Conservation (phyloP, 1,284 basidiomycete genomes). For the Pseudomicrostroma phylloplanum region DNA sequence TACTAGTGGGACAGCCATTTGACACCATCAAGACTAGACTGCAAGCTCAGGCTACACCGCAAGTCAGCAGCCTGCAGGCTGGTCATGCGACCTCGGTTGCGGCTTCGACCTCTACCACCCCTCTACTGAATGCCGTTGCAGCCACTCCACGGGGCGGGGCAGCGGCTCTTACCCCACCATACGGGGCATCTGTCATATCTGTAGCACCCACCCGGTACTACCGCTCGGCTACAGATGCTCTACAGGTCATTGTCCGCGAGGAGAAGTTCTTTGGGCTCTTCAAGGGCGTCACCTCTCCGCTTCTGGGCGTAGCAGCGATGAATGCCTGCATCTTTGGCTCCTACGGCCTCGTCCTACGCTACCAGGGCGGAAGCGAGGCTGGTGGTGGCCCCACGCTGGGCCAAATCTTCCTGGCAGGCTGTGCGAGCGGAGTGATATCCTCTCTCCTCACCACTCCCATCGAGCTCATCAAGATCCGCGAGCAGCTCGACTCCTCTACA, state of each 20-base stretch:
- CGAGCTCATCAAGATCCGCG: slow-evolving; percentile 43
- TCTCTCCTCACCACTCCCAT: slow-evolving; percentile 40
- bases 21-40: slow-evolving; percentile 46
- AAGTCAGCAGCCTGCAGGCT: slow-evolving; percentile 8
- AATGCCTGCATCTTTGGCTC: slow-evolving; percentile 44
- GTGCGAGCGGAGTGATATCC: slow-evolving; percentile 28
- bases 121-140: background rate
- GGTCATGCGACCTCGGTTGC: background rate
- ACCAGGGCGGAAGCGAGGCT: slow-evolving; percentile 11
- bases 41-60: slow-evolving; percentile 25
- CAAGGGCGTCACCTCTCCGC: slow-evolving; percentile 39
- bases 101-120: slow-evolving; percentile 6
- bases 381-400: slow-evolving; percentile 9
- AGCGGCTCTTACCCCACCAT: background rate
- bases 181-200: background rate
- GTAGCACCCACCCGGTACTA: slow-evolving; percentile 15
- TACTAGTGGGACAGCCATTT: slow-evolving; percentile 4
- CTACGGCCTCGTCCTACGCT: slow-evolving; percentile 29
- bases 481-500: slow-evolving; percentile 30
- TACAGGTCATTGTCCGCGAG: slow-evolving; percentile 34
- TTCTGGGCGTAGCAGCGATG: slow-evolving; percentile 45
- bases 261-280: slow-evolving; percentile 37
- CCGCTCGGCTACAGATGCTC: slow-evolving; percentile 31
- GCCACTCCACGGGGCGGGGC: background rate
- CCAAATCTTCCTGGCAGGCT: slow-evolving; percentile 35